Conservation (phyloP, 495 filamentous ascomycete species). For the Penicillium coprophilum region DNA sequence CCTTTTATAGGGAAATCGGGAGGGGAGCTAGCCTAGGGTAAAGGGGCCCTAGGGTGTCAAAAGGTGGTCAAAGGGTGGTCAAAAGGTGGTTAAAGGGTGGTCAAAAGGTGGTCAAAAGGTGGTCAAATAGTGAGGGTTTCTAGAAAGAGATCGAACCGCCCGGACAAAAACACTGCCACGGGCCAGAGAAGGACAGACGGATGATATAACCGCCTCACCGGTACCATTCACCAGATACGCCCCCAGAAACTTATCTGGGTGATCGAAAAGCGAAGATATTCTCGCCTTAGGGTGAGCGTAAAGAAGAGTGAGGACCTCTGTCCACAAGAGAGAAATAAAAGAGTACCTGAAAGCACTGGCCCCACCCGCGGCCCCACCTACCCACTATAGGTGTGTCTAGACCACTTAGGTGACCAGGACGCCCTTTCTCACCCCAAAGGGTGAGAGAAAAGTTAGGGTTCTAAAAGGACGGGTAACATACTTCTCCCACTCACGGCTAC, state of each 20-base stretch:
- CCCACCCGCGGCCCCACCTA: too few species aligned
- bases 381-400: not conserved
- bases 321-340: not conserved
- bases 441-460: not conserved
- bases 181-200: not conserved
- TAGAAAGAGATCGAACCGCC: conserved; percentile 1
- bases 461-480: not conserved
- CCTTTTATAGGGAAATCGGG: not conserved
- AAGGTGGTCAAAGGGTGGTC: too few species aligned
- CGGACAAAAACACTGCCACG: not conserved
- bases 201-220: not conserved
- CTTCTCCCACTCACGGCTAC: too few species aligned
- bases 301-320: conserved; percentile 1
- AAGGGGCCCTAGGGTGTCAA: not conserved
- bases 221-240: not conserved
- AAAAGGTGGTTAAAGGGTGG: too few species aligned
- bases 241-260: not conserved
- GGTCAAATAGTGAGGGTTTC: conserved; percentile 1
- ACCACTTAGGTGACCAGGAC: not conserved
- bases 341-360: conserved; percentile 1
- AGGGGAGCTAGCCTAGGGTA: too few species aligned
- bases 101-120: too few species aligned
- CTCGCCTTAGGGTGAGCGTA: not conserved
- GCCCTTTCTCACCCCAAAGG: not conserved
- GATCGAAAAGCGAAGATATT: conserved; percentile 1